A percentile compares a stretch with the other conserved stretches of the same genome.
phyloP scores from a whole-genome alignment of 2,329 filamentous ascomycete species.

The Fonsecaea erecta region DNA sequence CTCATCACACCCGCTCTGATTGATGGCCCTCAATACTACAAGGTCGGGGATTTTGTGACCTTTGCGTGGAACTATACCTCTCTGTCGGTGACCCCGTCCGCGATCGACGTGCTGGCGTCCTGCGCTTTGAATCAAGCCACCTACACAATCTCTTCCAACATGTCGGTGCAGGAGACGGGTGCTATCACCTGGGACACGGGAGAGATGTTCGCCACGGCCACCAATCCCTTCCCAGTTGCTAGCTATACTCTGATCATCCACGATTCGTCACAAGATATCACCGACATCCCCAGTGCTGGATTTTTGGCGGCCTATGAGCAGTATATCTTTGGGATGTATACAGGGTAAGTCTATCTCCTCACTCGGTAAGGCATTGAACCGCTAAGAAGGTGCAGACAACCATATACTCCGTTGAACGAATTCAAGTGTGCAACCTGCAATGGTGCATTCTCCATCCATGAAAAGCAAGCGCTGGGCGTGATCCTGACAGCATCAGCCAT shows the following conservation, averaged over 20 bases:
- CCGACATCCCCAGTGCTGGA: constrained; percentile 58
- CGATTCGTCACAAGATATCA: constrained; percentile 60
- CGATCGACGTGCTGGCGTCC: constrained; percentile 65
- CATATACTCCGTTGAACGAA: constrained; percentile 45
- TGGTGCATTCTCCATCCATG: constrained; percentile 56
- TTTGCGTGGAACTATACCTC: constrained; percentile 71
- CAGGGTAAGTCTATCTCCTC: constrained; percentile 50
- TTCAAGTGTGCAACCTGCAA: constrained; percentile 62
- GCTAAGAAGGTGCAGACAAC: constrained; percentile 40
- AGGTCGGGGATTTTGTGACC: constrained; percentile 65
- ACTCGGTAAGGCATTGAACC: not conserved
- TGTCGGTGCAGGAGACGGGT: constrained; percentile 58
- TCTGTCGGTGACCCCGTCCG: constrained; percentile 61
- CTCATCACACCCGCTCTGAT: constrained; percentile 63
- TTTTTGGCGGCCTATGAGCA: constrained; percentile 58
- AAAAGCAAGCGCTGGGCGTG: constrained; percentile 61
- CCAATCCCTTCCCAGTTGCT: constrained; percentile 60
- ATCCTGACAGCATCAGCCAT: constrained; percentile 60
- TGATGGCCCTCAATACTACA: constrained; percentile 63
- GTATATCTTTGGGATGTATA: constrained; percentile 68
- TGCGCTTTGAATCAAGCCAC: constrained; percentile 63
- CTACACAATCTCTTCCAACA: constrained; percentile 67
- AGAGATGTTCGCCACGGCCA: constrained; percentile 55
- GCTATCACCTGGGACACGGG: constrained; percentile 65
- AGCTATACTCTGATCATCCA: constrained; percentile 68